Evolutionary conservation across 306 rosid genomes (phyloP).

Genomic region (Mimosa pudica): DNA sequence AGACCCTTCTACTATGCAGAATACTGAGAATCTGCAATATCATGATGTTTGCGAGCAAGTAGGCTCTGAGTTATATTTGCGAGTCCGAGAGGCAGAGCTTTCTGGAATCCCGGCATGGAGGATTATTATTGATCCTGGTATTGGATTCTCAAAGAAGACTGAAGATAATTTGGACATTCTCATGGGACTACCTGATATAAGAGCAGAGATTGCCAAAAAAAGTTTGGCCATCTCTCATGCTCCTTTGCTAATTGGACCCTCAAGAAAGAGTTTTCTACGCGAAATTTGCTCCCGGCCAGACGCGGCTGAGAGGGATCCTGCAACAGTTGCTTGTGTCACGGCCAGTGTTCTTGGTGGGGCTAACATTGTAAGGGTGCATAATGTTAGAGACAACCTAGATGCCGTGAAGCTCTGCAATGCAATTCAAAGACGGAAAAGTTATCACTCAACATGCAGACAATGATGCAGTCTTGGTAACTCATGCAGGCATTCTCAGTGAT

Average conservation of each 20-base stretch:
- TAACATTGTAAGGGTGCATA: slow-evolving; percentile 86
- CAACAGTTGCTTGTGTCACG: slow-evolving; percentile 76
- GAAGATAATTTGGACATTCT: slow-evolving; percentile 73
- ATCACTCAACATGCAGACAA: slow-evolving; percentile 29
- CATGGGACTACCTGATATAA: slow-evolving; percentile 58
- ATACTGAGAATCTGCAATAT: slow-evolving; percentile 63
- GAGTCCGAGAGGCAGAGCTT: slow-evolving; percentile 68
- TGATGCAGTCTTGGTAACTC: slow-evolving; percentile 21
- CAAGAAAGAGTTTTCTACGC: slow-evolving; percentile 81
- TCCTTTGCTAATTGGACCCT: slow-evolving; percentile 82
- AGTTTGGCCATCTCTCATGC: slow-evolving; percentile 76
- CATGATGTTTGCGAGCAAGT: slow-evolving; percentile 70
- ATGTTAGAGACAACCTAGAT: slow-evolving; percentile 74
- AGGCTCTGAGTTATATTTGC: slow-evolving; percentile 62
- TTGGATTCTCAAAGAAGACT: slow-evolving; percentile 83
- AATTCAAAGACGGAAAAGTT: slow-evolving; percentile 50
- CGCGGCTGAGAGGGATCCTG: slow-evolving; percentile 76
- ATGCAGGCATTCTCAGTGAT: not conserved
- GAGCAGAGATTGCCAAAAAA: slow-evolving; percentile 56
- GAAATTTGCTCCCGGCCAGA: slow-evolving; percentile 57
- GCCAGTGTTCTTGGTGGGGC: slow-evolving; percentile 73
- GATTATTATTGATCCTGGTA: slow-evolving; percentile 80
- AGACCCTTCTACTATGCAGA: slow-evolving; percentile 84
- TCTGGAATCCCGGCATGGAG: slow-evolving; percentile 94
- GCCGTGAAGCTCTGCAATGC: slow-evolving; percentile 84